A percentile compares a stretch with the other conserved stretches of the same genome.
These are phyloP conservation scores for Fusarium sulawesiense DNA, from an alignment of 2,329 filamentous ascomycete genomes.

Conservation along the genomic window DNA sequence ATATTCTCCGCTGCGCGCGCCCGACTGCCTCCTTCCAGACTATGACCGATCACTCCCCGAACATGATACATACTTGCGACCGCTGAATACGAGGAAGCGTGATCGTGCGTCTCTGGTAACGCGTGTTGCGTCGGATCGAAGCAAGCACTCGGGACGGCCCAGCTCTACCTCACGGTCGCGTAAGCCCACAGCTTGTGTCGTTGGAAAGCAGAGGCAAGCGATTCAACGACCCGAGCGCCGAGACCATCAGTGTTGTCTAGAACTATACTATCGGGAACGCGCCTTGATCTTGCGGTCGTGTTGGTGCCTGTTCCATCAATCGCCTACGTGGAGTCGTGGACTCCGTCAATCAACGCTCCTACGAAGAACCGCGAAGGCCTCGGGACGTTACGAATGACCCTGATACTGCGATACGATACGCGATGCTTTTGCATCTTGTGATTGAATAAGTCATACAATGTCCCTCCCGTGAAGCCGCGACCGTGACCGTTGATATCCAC, in stretches of 20 bases:
- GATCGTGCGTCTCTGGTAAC: fast-evolving
- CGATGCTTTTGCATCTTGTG: not conserved
- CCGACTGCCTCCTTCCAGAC: not conserved
- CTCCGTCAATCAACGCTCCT: not conserved
- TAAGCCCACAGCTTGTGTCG: not conserved
- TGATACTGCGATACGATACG: not conserved
- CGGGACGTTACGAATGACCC: not conserved
- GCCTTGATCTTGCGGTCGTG: not conserved
- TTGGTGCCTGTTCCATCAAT: not conserved
- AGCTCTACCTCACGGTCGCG: not conserved
- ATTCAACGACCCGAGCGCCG: not conserved
- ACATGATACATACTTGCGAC: fast-evolving
- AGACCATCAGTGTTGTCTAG: fast-evolving
- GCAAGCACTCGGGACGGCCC: not conserved
- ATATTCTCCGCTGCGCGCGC: not conserved
- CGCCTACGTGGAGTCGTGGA: not conserved
- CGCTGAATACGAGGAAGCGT: fast-evolving
- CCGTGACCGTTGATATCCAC: not conserved
- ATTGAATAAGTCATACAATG: not conserved
- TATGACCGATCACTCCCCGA: not conserved
- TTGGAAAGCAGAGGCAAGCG: not conserved
- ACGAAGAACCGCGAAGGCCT: not conserved
- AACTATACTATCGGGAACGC: not conserved
- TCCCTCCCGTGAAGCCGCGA: not conserved
- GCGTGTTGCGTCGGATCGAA: not conserved